phyloP scores from a whole-genome alignment of 2,329 filamentous ascomycete genomes.

The Dissoconium aciculare region DNA sequence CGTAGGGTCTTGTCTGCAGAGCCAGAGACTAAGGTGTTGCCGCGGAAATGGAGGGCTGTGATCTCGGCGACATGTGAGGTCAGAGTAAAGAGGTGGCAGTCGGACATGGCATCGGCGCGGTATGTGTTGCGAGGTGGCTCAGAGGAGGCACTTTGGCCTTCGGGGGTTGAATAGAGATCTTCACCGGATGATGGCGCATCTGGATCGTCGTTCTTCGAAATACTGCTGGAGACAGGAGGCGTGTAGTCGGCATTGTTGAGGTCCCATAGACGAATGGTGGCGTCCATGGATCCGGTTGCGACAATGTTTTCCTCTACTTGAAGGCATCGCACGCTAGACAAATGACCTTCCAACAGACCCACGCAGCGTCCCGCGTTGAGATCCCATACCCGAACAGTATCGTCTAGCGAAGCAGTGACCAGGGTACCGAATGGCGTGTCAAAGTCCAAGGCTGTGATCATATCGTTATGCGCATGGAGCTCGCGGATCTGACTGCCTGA shows the following conservation, averaged over 20 bases:
- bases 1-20: conserved; percentile 94
- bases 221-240: conserved; percentile 37
- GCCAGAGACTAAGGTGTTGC: conserved; percentile 81
- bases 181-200: conserved; percentile 36
- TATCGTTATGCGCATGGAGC: conserved; percentile 74
- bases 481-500: conserved; percentile 79
- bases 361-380: conserved; percentile 85
- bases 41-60: conserved; percentile 80
- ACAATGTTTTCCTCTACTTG: conserved; percentile 94
- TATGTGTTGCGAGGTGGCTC: neutral
- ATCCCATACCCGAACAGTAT: conserved; percentile 93
- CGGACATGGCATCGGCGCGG: conserved; percentile 58
- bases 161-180: conserved; percentile 8
- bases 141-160: neutral
- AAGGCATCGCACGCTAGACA: conserved; percentile 79
- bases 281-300: conserved; percentile 87
- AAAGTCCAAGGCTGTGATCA: conserved; percentile 82
- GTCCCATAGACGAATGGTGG: conserved; percentile 90
- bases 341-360: conserved; percentile 80
- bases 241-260: conserved; percentile 76
- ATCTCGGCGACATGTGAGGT: conserved; percentile 87
- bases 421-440: conserved; percentile 94
- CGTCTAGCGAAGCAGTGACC: conserved; percentile 82
- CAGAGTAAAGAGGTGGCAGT: conserved; percentile 78
- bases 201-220: conserved; percentile 31